Evolutionary conservation across 2,329 filamentous ascomycete genomes (phyloP).

Genomic region (Pseudogymnoascus sp.): DNA sequence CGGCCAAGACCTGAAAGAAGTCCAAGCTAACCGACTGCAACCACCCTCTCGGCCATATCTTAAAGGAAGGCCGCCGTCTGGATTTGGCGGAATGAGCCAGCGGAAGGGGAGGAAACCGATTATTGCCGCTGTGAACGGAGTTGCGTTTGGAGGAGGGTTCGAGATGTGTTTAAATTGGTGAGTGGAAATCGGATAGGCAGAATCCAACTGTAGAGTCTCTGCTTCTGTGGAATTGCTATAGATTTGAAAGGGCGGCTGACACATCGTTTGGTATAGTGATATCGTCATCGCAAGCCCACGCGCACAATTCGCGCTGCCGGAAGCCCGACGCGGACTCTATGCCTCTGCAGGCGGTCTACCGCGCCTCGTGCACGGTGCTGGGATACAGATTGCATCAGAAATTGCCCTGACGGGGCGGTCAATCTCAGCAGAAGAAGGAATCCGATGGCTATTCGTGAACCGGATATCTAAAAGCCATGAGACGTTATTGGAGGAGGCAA

Average conservation of each 20-base stretch:
- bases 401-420: conserved; percentile 27
- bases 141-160: conserved; percentile 51
- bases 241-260: conserved; percentile 24
- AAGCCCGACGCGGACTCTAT: conserved; percentile 51
- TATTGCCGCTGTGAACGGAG: conserved; percentile 53
- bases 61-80: conserved; percentile 37
- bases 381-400: conserved; percentile 30
- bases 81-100: conserved; percentile 50
- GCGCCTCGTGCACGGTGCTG: conserved; percentile 26
- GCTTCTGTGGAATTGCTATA: not conserved
- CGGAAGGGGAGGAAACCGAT: conserved; percentile 54
- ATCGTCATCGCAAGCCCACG: conserved; percentile 48
- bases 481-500: conserved; percentile 25
- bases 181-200: conserved; percentile 9
- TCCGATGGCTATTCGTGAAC: conserved; percentile 26
- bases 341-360: conserved; percentile 49
- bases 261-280: conserved; percentile 38
- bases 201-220: not conserved
- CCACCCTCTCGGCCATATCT: conserved; percentile 22
- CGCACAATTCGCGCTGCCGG: conserved; percentile 50
- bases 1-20: conserved; percentile 44
- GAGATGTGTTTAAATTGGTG: conserved; percentile 51
- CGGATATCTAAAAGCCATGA: conserved; percentile 26
- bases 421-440: conserved; percentile 25
- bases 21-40: conserved; percentile 10